These are phyloP conservation scores for Ampelomyces quisqualis DNA, from an alignment of 2,329 filamentous ascomycete species.

Conservation along the genomic window DNA sequence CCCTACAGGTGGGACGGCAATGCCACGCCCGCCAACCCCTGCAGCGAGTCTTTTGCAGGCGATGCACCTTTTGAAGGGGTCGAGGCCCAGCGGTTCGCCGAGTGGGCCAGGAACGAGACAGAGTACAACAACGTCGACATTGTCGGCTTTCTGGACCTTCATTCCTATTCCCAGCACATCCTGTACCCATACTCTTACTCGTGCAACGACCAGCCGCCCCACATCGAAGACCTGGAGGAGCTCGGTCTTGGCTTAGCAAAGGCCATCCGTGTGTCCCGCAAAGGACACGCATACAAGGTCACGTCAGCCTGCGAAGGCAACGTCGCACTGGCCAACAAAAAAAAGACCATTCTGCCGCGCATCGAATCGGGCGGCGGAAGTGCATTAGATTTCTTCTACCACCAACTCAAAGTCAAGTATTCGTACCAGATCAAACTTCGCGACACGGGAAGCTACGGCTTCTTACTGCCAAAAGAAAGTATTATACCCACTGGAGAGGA, in stretches of 20 bases:
- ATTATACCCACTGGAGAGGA: conserved; percentile 91
- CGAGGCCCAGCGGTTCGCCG: conserved; percentile 72
- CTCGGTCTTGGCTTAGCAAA: conserved; percentile 85
- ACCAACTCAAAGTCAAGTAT: conserved; percentile 77
- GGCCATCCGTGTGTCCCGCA: conserved; percentile 77
- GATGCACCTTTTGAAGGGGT: conserved; percentile 78
- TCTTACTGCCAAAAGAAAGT: conserved; percentile 80
- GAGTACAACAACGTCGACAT: conserved; percentile 70
- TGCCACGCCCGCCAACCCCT: conserved; percentile 68
- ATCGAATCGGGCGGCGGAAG: conserved; percentile 80
- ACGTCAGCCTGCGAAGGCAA: conserved; percentile 85
- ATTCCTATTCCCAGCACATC: conserved; percentile 94
- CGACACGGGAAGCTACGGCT: conserved; percentile 92
- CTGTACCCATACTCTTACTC: conserved; percentile 90
- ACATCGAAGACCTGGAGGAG: conserved; percentile 88
- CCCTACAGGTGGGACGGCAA: conserved; percentile 79
- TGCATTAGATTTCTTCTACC: conserved; percentile 93
- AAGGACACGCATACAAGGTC: conserved; percentile 66
- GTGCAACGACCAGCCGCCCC: conserved; percentile 75
- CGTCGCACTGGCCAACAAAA: conserved; percentile 47
- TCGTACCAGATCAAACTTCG: conserved; percentile 93
- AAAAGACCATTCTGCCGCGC: conserved; percentile 48
- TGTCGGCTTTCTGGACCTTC: conserved; percentile 83
- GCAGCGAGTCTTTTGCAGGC: conserved; percentile 87
- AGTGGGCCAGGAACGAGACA: conserved; percentile 82